Evolutionary conservation across 1,284 basidiomycete species (phyloP).

Genomic region (Tilletia walkeri): DNA sequence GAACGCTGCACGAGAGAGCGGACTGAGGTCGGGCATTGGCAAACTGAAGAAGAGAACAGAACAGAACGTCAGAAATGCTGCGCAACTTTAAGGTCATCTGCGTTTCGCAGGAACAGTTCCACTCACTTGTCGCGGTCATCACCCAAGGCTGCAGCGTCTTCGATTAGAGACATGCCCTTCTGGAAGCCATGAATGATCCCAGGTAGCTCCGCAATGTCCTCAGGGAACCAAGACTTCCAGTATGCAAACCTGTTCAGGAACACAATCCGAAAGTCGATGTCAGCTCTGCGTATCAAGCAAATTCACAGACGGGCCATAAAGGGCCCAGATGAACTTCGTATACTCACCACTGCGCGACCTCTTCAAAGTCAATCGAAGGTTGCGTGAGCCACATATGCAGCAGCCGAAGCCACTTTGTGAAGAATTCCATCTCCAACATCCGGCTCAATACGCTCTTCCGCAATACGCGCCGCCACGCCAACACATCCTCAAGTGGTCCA

Average conservation of each 20-base stretch:
- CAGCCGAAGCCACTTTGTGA: constrained; percentile 92
- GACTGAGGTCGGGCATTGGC: constrained; percentile 63
- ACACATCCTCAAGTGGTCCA: constrained; percentile 70
- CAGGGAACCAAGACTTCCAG: constrained; percentile 80
- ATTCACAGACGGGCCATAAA: too few species aligned
- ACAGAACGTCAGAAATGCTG: neutral
- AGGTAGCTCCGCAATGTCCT: constrained; percentile 59
- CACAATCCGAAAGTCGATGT: constrained; percentile 58
- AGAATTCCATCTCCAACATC: constrained; percentile 73
- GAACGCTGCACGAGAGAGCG: constrained; percentile 23
- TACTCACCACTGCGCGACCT: constrained; percentile 77
- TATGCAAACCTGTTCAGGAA: constrained; percentile 59
- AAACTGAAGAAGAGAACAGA: constrained; percentile 67
- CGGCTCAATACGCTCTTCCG: constrained; percentile 57
- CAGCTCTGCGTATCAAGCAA: too few species aligned
- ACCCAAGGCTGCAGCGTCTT: constrained; percentile 75
- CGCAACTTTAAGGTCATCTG: too few species aligned
- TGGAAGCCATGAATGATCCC: constrained; percentile 77
- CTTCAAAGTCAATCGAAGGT: constrained; percentile 75
- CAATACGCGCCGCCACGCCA: constrained; percentile 74
- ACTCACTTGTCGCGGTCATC: neutral
- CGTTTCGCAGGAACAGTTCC: neutral
- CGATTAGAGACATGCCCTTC: constrained; percentile 83
- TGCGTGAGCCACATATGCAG: constrained; percentile 86
- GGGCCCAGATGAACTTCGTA: neutral